Evolutionary conservation across 257 asterid genomes (phyloP), one percentile per base, ranked within the genome.

Genomic region (Rehmannia glutinosa): DNA sequence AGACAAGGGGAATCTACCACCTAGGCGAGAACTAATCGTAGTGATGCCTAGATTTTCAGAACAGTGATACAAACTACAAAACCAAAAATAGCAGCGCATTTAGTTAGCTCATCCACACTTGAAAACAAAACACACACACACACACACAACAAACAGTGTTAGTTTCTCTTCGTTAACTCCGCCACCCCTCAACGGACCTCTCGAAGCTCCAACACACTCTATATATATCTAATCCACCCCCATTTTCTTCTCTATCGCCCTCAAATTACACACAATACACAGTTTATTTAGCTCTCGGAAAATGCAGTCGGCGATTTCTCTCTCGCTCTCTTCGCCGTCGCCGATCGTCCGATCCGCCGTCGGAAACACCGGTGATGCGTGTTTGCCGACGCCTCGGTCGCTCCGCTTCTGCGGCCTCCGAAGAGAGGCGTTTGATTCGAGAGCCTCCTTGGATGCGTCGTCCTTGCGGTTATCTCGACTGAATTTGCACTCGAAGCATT

Each of bases 381-480:
- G 27, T 56, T 61, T 55, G 9, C 75, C 68, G 30, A 57, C 78
- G 56, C 92, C 92, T 38, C 82, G 89, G 66, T 87, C 95, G 62
- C 85, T 87, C 73, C 88, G 91, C 50, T 92, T 82, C 75, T 90
- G 95, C 70, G 96, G 98, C 8, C 95, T 92, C 58, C 82, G 88
- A 53, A 79, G 87, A 38, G 98, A 90, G 67, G 91, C 84, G 0
- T 75, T 87, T 25, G 82, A 76, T 8, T 45, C 74, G 36, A 73
- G 38, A 25, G 68, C 58, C 45, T 83, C 77, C 20, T 50, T 46
- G 5, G 73, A 71, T 56, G 75, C 82, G 55, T 55, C 77, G 6
- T 56, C 82, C 65, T 53, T 74, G 72, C 68, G 70, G 55, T 68
- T 76, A 2, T 33, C 78, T 70, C 80, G 76, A 36, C 68, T 81